A percentile compares a stretch with the other conserved stretches of the same genome.
Evolutionary conservation across 805 yeast genomes (phyloP).

Genomic region (Suhomyces kilbournensis): DNA sequence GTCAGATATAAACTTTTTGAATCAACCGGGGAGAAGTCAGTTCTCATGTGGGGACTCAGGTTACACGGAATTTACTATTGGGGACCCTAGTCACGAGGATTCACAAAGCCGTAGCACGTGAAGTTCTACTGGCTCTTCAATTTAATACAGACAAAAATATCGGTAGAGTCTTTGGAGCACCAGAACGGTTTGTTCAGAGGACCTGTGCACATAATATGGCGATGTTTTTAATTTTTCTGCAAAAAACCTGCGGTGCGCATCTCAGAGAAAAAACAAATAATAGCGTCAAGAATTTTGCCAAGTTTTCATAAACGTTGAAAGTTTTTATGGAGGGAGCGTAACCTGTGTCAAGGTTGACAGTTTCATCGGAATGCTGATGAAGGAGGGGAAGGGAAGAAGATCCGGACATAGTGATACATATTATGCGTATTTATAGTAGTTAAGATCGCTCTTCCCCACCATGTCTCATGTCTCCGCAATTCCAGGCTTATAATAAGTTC

Average conservation of each 20-base stretch:
- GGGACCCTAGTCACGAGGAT: neutral
- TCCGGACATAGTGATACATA: neutral
- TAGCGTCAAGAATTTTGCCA: neutral
- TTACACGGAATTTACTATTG: neutral
- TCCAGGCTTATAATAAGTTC: neutral
- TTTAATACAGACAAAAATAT: no score
- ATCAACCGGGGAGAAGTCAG: neutral
- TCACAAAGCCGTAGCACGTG: neutral
- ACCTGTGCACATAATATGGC: neutral
- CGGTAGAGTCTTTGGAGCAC: no score
- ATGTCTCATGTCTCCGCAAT: neutral
- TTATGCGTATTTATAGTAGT: neutral
- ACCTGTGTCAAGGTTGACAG: neutral
- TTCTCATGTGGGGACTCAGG: neutral
- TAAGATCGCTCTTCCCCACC: neutral
- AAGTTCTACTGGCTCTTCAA: neutral
- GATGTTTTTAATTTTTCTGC: neutral
- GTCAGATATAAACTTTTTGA: neutral
- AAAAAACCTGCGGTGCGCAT: neutral
- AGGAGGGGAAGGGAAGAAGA: neutral
- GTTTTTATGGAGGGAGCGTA: neutral
- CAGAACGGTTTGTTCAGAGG: neutral
- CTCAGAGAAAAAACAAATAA: neutral
- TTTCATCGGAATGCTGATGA: neutral
- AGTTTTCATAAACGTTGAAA: neutral